Evolutionary conservation across 371 early-diverging fungal genomes (phyloP).

Genomic region (Mortierella sp.): DNA sequence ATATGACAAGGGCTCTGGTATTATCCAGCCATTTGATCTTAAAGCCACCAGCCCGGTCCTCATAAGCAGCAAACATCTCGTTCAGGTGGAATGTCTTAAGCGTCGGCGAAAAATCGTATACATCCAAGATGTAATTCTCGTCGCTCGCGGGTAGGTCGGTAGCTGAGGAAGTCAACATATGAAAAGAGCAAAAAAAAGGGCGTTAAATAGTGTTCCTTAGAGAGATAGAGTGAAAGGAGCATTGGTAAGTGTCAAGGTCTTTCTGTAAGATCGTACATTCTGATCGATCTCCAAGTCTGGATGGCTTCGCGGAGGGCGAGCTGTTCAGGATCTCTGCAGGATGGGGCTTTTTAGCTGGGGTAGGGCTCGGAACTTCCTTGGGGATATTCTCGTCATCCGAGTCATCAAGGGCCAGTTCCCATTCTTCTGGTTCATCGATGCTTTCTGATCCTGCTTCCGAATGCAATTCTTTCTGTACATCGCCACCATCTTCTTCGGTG

Average conservation of each 20-base stretch:
- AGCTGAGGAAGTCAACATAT: slow-evolving; percentile 2
- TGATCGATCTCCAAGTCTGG: slow-evolving; percentile 34
- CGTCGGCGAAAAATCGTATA: slow-evolving; percentile 62
- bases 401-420: slow-evolving; percentile 42
- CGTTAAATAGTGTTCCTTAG: background rate
- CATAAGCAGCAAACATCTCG: slow-evolving; percentile 65
- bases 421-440: slow-evolving; percentile 40
- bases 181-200: background rate
- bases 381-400: slow-evolving; percentile 41
- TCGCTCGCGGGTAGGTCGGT: slow-evolving; percentile 9
- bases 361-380: slow-evolving; percentile 10
- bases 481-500: too few species aligned
- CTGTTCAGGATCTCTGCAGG: slow-evolving; percentile 27
- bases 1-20: slow-evolving; percentile 77
- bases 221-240: background rate
- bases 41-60: slow-evolving; percentile 73
- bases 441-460: slow-evolving; percentile 9
- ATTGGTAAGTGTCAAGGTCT: background rate
- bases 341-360: slow-evolving; percentile 13
- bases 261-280: slow-evolving; percentile 28
- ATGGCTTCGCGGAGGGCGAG: slow-evolving; percentile 1
- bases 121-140: slow-evolving; percentile 57
- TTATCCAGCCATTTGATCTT: slow-evolving; percentile 81
- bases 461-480: too few species aligned
- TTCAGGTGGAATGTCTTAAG: slow-evolving; percentile 66